phyloP scores from a whole-genome alignment of 2,329 filamentous ascomycete species.

The Clarireedia sp. region DNA sequence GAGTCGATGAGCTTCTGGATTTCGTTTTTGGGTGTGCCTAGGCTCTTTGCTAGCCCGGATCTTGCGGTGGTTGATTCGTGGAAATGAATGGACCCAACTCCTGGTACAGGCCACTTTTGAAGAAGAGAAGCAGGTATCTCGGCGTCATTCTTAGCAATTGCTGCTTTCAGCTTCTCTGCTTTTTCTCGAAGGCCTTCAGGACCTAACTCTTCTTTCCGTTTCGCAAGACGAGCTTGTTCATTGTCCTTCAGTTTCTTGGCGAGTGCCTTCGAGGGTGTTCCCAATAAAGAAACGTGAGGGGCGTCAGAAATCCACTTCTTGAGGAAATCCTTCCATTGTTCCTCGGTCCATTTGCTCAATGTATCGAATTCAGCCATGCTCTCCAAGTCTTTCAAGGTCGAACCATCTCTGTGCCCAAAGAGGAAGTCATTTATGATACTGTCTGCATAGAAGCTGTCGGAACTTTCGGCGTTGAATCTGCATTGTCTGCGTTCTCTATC shows the following conservation, averaged over 20 bases:
- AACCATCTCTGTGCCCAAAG: slow-evolving; percentile 79
- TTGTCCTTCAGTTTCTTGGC: slow-evolving; percentile 74
- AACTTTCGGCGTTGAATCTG: slow-evolving; percentile 76
- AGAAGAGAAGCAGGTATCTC: slow-evolving; percentile 79
- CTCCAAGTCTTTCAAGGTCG: slow-evolving; percentile 56
- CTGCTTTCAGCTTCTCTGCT: slow-evolving; percentile 66
- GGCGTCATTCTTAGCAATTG: slow-evolving; percentile 81
- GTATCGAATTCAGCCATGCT: slow-evolving; percentile 54
- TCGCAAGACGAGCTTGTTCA: slow-evolving; percentile 70
- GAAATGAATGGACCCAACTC: slow-evolving; percentile 88
- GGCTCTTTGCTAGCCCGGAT: slow-evolving; percentile 65
- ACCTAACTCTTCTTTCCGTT: slow-evolving; percentile 72
- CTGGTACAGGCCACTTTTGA: slow-evolving; percentile 72
- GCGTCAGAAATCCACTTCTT: slow-evolving; percentile 80
- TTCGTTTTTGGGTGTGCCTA: slow-evolving; percentile 59
- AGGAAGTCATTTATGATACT: slow-evolving; percentile 89
- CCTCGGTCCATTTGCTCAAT: slow-evolving; percentile 72
- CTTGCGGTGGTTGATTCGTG: slow-evolving; percentile 81
- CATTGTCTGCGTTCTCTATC: slow-evolving; percentile 71
- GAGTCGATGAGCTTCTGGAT: slow-evolving; percentile 71
- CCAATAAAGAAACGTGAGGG: slow-evolving; percentile 79
- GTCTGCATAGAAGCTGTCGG: slow-evolving; percentile 71
- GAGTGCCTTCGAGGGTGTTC: slow-evolving; percentile 73
- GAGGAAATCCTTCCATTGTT: slow-evolving; percentile 75
- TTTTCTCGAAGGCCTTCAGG: slow-evolving; percentile 72